These are phyloP conservation scores for Penicillium coffeae DNA, from an alignment of 495 filamentous ascomycete species.

Conservation along the genomic window DNA sequence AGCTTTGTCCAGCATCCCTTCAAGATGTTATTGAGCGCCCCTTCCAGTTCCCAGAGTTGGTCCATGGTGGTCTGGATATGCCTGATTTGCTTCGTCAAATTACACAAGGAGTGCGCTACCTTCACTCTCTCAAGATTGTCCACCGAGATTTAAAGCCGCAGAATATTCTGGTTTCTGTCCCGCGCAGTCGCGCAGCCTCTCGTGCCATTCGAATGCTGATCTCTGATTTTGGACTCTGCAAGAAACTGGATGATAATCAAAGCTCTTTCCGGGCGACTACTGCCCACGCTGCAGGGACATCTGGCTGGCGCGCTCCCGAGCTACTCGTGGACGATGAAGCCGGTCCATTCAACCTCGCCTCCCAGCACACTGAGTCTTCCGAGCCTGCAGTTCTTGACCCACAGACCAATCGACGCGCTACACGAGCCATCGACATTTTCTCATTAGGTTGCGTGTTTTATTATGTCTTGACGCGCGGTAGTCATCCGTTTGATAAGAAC, in stretches of 20 bases:
- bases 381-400: constrained; percentile 59
- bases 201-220: constrained; percentile 70
- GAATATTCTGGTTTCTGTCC: constrained; percentile 79
- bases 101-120: constrained; percentile 76
- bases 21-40: constrained; percentile 81
- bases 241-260: constrained; percentile 93
- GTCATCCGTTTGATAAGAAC: constrained; percentile 91
- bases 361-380: constrained; percentile 49
- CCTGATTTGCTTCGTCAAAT: constrained; percentile 77
- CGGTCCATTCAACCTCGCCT: constrained; percentile 27
- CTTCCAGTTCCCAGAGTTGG: constrained; percentile 54
- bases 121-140: constrained; percentile 90
- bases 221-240: constrained; percentile 96
- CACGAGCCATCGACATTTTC: constrained; percentile 94
- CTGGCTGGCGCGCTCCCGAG: constrained; percentile 94
- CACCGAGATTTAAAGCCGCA: constrained; percentile 97
- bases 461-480: constrained; percentile 86
- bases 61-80: constrained; percentile 49
- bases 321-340: constrained; percentile 76
- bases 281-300: constrained; percentile 87
- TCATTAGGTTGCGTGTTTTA: constrained; percentile 94
- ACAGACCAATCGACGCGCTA: constrained; percentile 74
- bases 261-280: constrained; percentile 94
- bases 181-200: constrained; percentile 33
- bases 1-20: constrained; percentile 91